These are phyloP conservation scores for Hypoxylon rickii DNA, from an alignment of 495 filamentous ascomycete species.

Conservation along the genomic window DNA sequence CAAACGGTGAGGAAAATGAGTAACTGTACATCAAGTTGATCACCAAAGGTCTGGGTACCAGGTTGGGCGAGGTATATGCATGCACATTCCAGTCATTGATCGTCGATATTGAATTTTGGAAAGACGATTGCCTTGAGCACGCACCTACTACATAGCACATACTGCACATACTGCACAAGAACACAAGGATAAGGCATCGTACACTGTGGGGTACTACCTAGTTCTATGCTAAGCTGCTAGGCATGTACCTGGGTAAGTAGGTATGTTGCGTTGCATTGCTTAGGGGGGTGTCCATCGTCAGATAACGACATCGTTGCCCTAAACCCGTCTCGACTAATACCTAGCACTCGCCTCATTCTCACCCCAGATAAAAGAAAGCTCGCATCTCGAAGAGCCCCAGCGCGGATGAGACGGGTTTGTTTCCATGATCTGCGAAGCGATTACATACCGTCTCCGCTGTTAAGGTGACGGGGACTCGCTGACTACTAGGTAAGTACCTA, in stretches of 20 bases:
- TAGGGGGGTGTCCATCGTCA: constrained; percentile 23
- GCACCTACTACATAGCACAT: constrained; percentile 22
- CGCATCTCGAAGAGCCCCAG: constrained; percentile 12
- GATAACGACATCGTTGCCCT: constrained; percentile 36
- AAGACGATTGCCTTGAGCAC: constrained; percentile 22
- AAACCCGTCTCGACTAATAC: constrained; percentile 23
- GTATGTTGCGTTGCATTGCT: constrained; percentile 33
- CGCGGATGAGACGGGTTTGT: constrained; percentile 26
- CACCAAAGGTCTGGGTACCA: constrained; percentile 13
- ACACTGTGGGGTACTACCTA: constrained; percentile 25
- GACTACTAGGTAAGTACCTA: neutral
- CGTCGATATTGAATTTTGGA: constrained; percentile 22
- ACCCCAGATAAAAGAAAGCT: constrained; percentile 10
- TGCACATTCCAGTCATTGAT: constrained; percentile 22
- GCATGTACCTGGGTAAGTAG: no score
- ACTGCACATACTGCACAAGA: no score
- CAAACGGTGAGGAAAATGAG: constrained; percentile 6
- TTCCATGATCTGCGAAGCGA: constrained; percentile 15
- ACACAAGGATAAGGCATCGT: constrained; percentile 24
- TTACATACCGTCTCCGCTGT: constrained; percentile 8
- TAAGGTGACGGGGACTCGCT: constrained; percentile 12
- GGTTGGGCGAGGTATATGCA: constrained; percentile 3
- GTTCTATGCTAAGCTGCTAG: no score
- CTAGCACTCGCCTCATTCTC: constrained; percentile 14
- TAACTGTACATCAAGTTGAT: constrained; percentile 28